Conservation (phyloP, 129 eudicot species). For the Cynara cardunculus region DNA sequence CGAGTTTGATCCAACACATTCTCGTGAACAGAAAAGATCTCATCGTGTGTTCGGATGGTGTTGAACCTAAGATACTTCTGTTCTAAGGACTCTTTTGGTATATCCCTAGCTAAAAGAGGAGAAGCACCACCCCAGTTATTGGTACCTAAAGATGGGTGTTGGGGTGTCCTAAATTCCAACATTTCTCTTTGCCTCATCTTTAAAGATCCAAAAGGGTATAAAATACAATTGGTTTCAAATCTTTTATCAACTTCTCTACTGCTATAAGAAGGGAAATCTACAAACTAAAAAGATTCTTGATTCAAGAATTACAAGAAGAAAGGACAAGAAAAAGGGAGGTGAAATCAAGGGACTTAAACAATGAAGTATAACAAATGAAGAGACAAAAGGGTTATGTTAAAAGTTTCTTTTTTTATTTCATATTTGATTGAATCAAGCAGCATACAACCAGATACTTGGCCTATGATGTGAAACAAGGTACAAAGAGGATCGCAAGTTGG, state of each 20-base stretch:
- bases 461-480: constrained; percentile 3
- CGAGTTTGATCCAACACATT: constrained; percentile 18
- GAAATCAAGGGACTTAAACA: constrained; percentile 24
- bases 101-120: constrained; percentile 60
- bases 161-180: constrained; percentile 76
- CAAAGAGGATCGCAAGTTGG: background rate
- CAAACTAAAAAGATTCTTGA: constrained; percentile 18
- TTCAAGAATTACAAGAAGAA: constrained; percentile 5
- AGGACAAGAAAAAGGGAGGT: constrained; percentile 23
- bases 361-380: constrained; percentile 6
- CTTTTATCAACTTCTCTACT: background rate
- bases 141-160: constrained; percentile 70
- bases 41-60: constrained; percentile 40
- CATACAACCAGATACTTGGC: background rate
- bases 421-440: background rate
- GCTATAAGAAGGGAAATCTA: background rate
- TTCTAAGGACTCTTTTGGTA: constrained; percentile 67
- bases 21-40: constrained; percentile 32
- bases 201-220: background rate
- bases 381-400: constrained; percentile 9
- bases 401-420: background rate
- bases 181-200: constrained; percentile 47
- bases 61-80: constrained; percentile 63
- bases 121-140: constrained; percentile 87
- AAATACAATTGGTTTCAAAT: background rate